Conservation (phyloP, 345 rosid species). For the Citrus maxima region DNA sequence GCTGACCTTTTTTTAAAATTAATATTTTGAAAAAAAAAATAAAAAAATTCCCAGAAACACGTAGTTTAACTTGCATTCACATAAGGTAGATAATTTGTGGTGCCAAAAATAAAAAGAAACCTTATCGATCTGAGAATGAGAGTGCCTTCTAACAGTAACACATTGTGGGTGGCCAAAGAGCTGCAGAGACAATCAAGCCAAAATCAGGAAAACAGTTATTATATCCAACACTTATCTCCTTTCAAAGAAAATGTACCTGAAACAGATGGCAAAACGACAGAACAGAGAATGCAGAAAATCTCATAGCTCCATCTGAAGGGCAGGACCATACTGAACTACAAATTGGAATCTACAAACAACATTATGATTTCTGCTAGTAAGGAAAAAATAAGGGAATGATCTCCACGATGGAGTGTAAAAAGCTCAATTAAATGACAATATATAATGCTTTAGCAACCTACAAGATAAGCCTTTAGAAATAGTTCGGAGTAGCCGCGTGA, state of each 20-base stretch:
- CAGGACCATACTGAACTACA: constrained; percentile 89
- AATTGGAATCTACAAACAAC: constrained; percentile 53
- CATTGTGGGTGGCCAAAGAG: constrained; percentile 83
- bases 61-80: not conserved
- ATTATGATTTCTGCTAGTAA: not conserved
- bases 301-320: constrained; percentile 64
- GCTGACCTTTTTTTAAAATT: constrained; percentile 38
- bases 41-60: not conserved
- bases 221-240: not conserved
- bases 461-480: constrained; percentile 86
- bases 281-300: constrained; percentile 74
- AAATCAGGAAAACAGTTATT: not conserved
- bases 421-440: not conserved
- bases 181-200: constrained; percentile 26
- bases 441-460: constrained; percentile 24
- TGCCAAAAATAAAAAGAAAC: constrained; percentile 26
- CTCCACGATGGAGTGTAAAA: not conserved
- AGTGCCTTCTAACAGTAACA: constrained; percentile 70
- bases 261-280: constrained; percentile 80
- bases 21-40: too few relatives aligned
- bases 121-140: constrained; percentile 65
- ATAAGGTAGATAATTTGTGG: not conserved
- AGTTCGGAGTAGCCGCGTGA: constrained; percentile 69
- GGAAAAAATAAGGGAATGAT: not conserved
- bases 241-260: constrained; percentile 41